These are phyloP conservation scores for Talaromyces proteolyticus DNA, from an alignment of 495 filamentous ascomycete genomes.

Conservation along the genomic window DNA sequence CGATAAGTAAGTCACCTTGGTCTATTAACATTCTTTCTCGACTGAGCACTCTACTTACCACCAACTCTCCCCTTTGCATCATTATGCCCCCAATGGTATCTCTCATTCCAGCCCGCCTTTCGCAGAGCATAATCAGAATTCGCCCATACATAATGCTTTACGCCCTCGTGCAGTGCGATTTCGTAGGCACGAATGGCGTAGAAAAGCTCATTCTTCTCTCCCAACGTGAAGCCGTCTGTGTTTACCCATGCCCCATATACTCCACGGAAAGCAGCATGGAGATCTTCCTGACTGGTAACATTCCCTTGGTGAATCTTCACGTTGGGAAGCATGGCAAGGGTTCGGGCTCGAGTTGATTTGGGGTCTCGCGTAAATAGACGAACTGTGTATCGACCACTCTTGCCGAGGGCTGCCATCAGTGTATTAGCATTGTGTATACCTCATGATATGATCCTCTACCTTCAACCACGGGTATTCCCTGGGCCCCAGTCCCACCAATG, in stretches of 20 bases:
- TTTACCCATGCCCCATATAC: conserved; percentile 43
- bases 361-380: conserved; percentile 43
- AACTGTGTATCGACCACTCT: conserved; percentile 34
- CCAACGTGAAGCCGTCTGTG: conserved; percentile 46
- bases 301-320: conserved; percentile 40
- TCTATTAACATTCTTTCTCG: neutral
- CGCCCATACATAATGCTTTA: conserved; percentile 47
- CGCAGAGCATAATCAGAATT: conserved; percentile 41
- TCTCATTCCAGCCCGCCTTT: conserved; percentile 30
- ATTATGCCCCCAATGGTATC: conserved; percentile 44
- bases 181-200: conserved; percentile 52
- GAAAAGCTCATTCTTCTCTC: conserved; percentile 48
- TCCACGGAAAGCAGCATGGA: conserved; percentile 21
- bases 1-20: neutral
- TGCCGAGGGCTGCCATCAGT: conserved; percentile 21
- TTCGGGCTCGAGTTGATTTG: conserved; percentile 26
- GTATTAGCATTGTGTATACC: too few species aligned
- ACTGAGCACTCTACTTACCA: neutral
- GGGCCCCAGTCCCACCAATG: conserved; percentile 51
- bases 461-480: conserved; percentile 44
- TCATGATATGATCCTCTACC: too few species aligned
- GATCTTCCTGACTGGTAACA: conserved; percentile 33
- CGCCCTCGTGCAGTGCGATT: conserved; percentile 40
- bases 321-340: conserved; percentile 28
- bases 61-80: conserved; percentile 41